Evolutionary conservation across 202 grass and related monocot genomes (phyloP).

Genomic region (Saccharum hybrid): DNA sequence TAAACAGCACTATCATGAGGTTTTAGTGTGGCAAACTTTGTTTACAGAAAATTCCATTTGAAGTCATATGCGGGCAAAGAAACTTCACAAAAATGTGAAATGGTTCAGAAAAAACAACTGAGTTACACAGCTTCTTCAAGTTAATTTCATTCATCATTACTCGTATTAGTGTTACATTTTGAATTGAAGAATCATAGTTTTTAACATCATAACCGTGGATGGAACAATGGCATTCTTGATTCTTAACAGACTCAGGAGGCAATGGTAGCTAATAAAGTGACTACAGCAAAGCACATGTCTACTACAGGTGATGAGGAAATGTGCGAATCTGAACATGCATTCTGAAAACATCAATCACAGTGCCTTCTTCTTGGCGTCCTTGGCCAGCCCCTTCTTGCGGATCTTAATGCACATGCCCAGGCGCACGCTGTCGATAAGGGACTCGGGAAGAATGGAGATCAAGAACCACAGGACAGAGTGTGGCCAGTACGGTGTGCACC

Average conservation of each 20-base stretch:
- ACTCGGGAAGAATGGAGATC: constrained; percentile 68
- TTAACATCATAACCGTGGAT: constrained; percentile 7
- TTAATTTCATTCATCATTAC: constrained; percentile 28
- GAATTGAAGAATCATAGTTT: constrained; percentile 32
- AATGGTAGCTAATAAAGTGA: constrained; percentile 35
- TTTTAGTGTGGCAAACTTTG: not conserved
- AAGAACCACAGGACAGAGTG: constrained; percentile 83
- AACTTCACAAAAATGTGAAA: not conserved
- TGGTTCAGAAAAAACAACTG: not conserved
- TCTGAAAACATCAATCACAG: constrained; percentile 61
- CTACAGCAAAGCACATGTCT: constrained; percentile 33
- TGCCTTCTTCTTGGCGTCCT: constrained; percentile 79
- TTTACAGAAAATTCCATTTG: not conserved
- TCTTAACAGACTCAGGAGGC: not conserved
- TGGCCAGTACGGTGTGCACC: constrained; percentile 89
- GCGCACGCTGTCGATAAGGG: constrained; percentile 57
- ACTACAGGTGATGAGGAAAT: constrained; percentile 17
- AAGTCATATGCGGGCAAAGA: not conserved
- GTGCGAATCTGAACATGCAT: not conserved
- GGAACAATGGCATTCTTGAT: constrained; percentile 3
- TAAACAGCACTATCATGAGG: not conserved
- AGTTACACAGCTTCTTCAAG: not conserved
- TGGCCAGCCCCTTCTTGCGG: constrained; percentile 80
- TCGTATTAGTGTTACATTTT: constrained; percentile 9
- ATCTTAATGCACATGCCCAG: constrained; percentile 76